Percentiles rank a stretch among this genome's conserved stretches.
Evolutionary conservation across 1,284 basidiomycete species (phyloP).

Genomic region (Somion occarium): DNA sequence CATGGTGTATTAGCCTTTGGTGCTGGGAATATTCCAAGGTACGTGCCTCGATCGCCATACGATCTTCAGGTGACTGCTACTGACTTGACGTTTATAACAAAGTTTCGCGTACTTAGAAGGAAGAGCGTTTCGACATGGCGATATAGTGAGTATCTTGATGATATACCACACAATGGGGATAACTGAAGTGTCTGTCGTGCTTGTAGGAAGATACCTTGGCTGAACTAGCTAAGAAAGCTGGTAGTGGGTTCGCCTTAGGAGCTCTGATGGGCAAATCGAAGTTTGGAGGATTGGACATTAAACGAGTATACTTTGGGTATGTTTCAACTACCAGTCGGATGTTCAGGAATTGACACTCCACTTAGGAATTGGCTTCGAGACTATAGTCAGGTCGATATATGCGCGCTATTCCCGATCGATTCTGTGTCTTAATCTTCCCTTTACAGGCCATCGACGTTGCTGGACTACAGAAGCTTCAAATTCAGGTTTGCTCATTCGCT

Average conservation of each 20-base stretch:
- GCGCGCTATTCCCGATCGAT: too few species aligned
- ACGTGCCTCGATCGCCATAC: too few species aligned
- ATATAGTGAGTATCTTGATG: slow-evolving; percentile 55
- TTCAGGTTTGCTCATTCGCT: slow-evolving; percentile 51
- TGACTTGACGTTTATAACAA: slow-evolving; percentile 7
- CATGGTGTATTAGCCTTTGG: slow-evolving; percentile 69
- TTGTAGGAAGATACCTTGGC: slow-evolving; percentile 63
- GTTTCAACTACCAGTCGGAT: slow-evolving; percentile 16
- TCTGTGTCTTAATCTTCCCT: slow-evolving; percentile 8
- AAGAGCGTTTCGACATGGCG: slow-evolving; percentile 80
- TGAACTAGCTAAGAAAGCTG: slow-evolving; percentile 60
- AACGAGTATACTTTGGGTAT: slow-evolving; percentile 75
- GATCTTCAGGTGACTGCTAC: background rate
- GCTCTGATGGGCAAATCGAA: slow-evolving; percentile 59
- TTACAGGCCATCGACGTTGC: slow-evolving; percentile 81
- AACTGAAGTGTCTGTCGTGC: slow-evolving; percentile 5
- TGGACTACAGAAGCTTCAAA: slow-evolving; percentile 66
- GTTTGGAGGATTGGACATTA: slow-evolving; percentile 70
- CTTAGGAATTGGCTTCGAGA: slow-evolving; percentile 76
- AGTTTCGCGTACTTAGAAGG: slow-evolving; percentile 75
- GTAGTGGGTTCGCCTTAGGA: slow-evolving; percentile 55
- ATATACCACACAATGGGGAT: background rate
- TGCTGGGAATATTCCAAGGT: slow-evolving; percentile 75
- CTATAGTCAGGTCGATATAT: slow-evolving; percentile 57
- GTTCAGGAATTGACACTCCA: slow-evolving; percentile 2